Conservation (phyloP, 306 rosid genomes). For the Senna tora region DNA sequence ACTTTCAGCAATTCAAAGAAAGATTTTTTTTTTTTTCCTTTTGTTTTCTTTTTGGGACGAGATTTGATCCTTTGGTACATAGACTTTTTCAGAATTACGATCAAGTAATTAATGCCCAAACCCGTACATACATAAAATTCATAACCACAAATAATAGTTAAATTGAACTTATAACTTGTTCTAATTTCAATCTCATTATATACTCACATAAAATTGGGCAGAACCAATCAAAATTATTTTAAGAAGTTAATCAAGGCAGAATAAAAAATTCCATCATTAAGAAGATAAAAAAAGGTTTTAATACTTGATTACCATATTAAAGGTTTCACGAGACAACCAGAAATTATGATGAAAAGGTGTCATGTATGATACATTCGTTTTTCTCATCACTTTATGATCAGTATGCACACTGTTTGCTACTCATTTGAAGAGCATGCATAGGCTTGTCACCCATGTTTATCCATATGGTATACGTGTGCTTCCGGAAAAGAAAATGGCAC, state of each 20-base stretch:
- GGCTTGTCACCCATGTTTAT: too few species aligned
- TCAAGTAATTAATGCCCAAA: too few species aligned
- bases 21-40: background rate
- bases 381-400: too few species aligned
- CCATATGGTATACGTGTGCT: too few species aligned
- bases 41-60: background rate
- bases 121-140: too few species aligned
- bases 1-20: conserved; percentile 1
- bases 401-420: too few species aligned
- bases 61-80: background rate
- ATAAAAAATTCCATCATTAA: background rate
- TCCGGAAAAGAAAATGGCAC: too few species aligned
- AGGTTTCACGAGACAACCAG: too few species aligned
- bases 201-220: background rate
- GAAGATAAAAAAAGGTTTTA: background rate
- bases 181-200: too few species aligned
- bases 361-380: background rate
- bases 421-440: too few species aligned
- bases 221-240: background rate
- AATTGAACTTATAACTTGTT: background rate
- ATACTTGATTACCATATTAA: background rate
- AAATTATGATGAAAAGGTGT: background rate
- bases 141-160: background rate
- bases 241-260: background rate
- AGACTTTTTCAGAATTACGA: too few species aligned